These are phyloP conservation scores for Parascedosporium putredinis DNA, from an alignment of 2,329 filamentous ascomycete genomes.

Conservation along the genomic window DNA sequence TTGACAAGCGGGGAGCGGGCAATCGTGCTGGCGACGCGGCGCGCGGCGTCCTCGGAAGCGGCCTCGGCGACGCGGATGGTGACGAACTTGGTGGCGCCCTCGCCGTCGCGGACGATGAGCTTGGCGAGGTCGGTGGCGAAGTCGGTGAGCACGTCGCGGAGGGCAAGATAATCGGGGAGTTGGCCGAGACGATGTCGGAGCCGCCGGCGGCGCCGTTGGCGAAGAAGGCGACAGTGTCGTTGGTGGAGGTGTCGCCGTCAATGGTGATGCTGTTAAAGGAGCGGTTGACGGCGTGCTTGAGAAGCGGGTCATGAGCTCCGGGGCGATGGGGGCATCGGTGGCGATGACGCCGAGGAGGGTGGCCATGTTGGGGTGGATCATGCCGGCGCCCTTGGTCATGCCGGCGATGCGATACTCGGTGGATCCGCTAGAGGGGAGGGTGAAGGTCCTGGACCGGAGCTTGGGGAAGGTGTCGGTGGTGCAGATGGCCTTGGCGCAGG, in stretches of 20 bases:
- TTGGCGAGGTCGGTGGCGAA: conserved; percentile 82
- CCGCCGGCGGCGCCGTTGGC: conserved; percentile 89
- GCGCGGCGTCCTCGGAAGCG: conserved; percentile 57
- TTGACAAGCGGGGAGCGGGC: conserved; percentile 90
- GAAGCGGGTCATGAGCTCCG: conserved; percentile 56
- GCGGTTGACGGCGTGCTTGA: conserved; percentile 64
- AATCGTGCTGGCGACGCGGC: conserved; percentile 76
- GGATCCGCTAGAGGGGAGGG: conserved; percentile 60
- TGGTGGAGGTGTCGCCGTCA: conserved; percentile 94
- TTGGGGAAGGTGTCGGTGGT: conserved; percentile 99
- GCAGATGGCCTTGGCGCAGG: conserved; percentile 82
- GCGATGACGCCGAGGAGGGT: conserved; percentile 86
- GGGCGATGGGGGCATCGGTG: conserved; percentile 75
- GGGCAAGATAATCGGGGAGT: conserved; percentile 56
- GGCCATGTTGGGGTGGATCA: conserved; percentile 99
- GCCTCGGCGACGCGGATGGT: conserved; percentile 77
- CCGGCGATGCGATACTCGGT: conserved; percentile 77
- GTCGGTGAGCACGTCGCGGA: conserved; percentile 59
- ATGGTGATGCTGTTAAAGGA: conserved; percentile 97
- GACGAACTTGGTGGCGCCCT: conserved; percentile 97
- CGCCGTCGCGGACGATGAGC: conserved; percentile 88
- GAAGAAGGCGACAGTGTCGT: conserved; percentile 90
- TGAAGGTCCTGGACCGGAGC: conserved; percentile 75
- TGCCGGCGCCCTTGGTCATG: conserved; percentile 96
- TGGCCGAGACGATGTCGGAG: conserved; percentile 42